A percentile compares a stretch with the other conserved stretches of the same genome.
phyloP scores from a whole-genome alignment of 2,329 filamentous ascomycete species.

The Coniella vitis region DNA sequence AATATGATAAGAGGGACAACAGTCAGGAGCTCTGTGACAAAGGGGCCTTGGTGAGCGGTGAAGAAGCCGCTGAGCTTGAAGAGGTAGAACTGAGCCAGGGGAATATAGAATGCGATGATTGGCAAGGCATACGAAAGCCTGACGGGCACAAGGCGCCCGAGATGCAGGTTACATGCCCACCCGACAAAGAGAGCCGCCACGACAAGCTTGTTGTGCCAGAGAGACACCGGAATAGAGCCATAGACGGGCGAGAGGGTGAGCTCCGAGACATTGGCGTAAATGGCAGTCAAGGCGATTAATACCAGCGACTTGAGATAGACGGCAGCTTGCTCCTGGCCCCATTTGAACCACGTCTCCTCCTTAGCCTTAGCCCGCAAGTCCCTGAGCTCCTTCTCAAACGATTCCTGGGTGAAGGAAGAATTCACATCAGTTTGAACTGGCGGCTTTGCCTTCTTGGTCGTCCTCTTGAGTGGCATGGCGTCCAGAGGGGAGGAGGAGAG shows the following conservation, averaged over 20 bases:
- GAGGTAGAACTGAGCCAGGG: constrained; percentile 65
- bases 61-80: constrained; percentile 59
- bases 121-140: constrained; percentile 53
- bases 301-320: constrained; percentile 35
- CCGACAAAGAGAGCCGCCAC: constrained; percentile 63
- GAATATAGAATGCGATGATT: constrained; percentile 68
- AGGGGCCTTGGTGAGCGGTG: constrained; percentile 64
- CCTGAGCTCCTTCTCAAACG: constrained; percentile 48
- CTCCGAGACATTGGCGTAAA: constrained; percentile 65
- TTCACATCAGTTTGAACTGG: constrained; percentile 21
- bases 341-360: constrained; percentile 27
- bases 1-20: constrained; percentile 62
- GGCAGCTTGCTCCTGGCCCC: constrained; percentile 29
- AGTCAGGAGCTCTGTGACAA: constrained; percentile 67
- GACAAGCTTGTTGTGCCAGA: constrained; percentile 63
- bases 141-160: constrained; percentile 43
- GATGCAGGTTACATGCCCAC: constrained; percentile 58
- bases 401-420: constrained; percentile 40
- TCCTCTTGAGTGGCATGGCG: constrained; percentile 24
- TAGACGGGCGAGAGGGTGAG: constrained; percentile 80
- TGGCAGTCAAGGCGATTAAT: constrained; percentile 52
- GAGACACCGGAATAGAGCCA: constrained; percentile 69
- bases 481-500: not conserved
- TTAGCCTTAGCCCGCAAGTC: constrained; percentile 40
- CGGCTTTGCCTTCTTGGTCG: constrained; percentile 20